phyloP scores from a whole-genome alignment of 768 basidiomycete genomes.

The Mrakia frigida region DNA sequence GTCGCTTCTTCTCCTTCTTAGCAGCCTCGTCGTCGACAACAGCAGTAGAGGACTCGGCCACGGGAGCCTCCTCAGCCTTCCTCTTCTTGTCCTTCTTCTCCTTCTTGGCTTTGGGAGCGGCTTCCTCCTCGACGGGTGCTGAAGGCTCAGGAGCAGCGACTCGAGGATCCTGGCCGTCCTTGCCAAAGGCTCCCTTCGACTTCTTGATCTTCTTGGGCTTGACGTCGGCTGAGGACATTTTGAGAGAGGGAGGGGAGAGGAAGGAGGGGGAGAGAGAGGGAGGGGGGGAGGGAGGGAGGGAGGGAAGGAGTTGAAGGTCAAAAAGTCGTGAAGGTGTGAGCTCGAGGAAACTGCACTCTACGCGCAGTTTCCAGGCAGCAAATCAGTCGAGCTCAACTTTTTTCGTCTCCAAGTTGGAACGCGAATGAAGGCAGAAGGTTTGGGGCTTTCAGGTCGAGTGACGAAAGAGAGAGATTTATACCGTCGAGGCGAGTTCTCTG shows the following conservation, averaged over 20 bases:
- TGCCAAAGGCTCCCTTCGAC: constrained; percentile 30
- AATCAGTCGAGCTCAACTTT: too few relatives aligned
- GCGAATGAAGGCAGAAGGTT: too few relatives aligned
- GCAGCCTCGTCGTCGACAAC: constrained; percentile 32
- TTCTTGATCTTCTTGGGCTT: constrained; percentile 28
- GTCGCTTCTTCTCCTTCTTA: constrained; percentile 36
- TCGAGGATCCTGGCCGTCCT: constrained; percentile 23
- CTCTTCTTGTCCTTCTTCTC: constrained; percentile 39
- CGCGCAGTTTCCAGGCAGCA: background rate
- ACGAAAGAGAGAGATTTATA: too few relatives aligned
- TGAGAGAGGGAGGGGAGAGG: background rate
- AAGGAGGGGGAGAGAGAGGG: background rate
- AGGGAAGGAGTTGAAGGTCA: background rate
- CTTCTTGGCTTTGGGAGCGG: constrained; percentile 33
- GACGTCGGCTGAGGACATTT: constrained; percentile 14
- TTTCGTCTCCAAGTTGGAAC: too few relatives aligned
- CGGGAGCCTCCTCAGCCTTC: constrained; percentile 33
- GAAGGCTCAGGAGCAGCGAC: constrained; percentile 13
- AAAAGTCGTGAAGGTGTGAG: constrained; percentile 7
- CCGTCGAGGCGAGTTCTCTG: too few relatives aligned
- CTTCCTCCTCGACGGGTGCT: constrained; percentile 15
- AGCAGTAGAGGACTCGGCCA: constrained; percentile 25
- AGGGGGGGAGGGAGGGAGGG: background rate
- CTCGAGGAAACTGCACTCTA: background rate
- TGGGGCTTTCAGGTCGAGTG: too few relatives aligned